phyloP scores from a whole-genome alignment of 176 grass and related monocot species.

The Eremochloa ophiuroides region DNA sequence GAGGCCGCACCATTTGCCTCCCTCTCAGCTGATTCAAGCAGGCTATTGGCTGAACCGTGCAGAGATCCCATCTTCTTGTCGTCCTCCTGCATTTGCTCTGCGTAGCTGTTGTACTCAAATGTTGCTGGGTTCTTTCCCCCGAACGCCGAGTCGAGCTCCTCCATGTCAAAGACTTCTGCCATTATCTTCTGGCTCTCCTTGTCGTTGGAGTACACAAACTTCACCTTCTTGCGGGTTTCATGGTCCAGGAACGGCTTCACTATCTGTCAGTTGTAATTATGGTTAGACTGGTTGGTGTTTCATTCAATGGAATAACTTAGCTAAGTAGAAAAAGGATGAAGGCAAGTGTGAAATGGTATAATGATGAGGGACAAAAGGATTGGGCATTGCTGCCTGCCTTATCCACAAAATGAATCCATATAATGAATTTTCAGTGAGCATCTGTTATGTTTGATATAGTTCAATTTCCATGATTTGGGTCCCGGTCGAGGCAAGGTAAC shows the following conservation, averaged over 20 bases:
- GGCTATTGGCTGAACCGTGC: not conserved
- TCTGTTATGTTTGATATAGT: not conserved
- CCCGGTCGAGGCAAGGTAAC: not conserved
- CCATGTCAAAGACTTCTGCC: constrained; percentile 64
- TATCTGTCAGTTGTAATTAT: constrained; percentile 41
- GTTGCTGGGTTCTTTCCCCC: constrained; percentile 50
- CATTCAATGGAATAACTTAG: not conserved
- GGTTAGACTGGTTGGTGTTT: constrained; percentile 17
- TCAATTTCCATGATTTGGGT: not conserved
- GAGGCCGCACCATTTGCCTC: constrained; percentile 18
- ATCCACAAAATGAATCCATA: not conserved
- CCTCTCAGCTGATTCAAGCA: constrained; percentile 16
- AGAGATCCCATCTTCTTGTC: constrained; percentile 56
- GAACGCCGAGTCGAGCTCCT: constrained; percentile 61
- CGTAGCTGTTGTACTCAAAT: constrained; percentile 61
- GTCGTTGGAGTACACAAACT: constrained; percentile 68
- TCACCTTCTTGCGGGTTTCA: constrained; percentile 74
- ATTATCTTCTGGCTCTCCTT: constrained; percentile 80
- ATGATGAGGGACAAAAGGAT: not conserved
- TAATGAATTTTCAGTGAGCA: not conserved
- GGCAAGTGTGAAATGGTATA: not conserved
- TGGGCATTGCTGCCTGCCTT: not conserved
- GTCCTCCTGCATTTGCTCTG: constrained; percentile 55
- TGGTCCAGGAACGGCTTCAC: constrained; percentile 78
- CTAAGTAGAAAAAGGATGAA: not conserved